Evolutionary conservation across 768 basidiomycete genomes (phyloP).

Genomic region (Goffeauzyma gilvescens): DNA sequence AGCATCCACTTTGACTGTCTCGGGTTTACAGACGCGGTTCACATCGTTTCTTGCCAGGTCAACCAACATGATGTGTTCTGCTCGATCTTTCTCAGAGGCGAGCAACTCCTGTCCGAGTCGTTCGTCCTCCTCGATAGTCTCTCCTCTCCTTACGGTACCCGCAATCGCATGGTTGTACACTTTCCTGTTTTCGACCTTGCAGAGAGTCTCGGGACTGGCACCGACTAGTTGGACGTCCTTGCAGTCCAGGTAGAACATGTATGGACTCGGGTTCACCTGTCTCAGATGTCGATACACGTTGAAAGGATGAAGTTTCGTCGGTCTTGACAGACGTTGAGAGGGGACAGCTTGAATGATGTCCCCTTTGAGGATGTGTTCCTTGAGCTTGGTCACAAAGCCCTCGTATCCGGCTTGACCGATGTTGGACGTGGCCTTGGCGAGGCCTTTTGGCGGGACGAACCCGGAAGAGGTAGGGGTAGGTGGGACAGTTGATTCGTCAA

Average conservation of each 20-base stretch:
- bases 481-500: too few species aligned
- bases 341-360: slow-evolving; percentile 99
- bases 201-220: slow-evolving; percentile 90
- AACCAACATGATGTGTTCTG: slow-evolving; percentile 98
- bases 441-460: too few species aligned
- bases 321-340: slow-evolving; percentile 68
- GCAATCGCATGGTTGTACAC: slow-evolving; percentile 98
- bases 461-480: too few species aligned
- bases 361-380: slow-evolving; percentile 83
- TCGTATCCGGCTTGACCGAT: slow-evolving; percentile 88
- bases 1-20: slow-evolving; percentile 87
- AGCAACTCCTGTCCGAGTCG: slow-evolving; percentile 52
- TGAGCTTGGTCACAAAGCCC: slow-evolving; percentile 69
- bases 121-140: slow-evolving; percentile 74
- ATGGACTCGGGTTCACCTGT: slow-evolving; percentile 89
- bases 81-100: slow-evolving; percentile 79
- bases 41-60: slow-evolving; percentile 97
- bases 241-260: slow-evolving; percentile 96
- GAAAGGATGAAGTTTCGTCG: slow-evolving; percentile 81
- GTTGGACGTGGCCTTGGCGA: slow-evolving; percentile 54
- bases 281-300: slow-evolving; percentile 88
- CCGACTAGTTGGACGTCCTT: slow-evolving; percentile 89
- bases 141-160: slow-evolving; percentile 75
- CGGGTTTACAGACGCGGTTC: slow-evolving; percentile 85
- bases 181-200: slow-evolving; percentile 77